Conservation (phyloP, 306 rosid species). For the Castanospermum australe region DNA sequence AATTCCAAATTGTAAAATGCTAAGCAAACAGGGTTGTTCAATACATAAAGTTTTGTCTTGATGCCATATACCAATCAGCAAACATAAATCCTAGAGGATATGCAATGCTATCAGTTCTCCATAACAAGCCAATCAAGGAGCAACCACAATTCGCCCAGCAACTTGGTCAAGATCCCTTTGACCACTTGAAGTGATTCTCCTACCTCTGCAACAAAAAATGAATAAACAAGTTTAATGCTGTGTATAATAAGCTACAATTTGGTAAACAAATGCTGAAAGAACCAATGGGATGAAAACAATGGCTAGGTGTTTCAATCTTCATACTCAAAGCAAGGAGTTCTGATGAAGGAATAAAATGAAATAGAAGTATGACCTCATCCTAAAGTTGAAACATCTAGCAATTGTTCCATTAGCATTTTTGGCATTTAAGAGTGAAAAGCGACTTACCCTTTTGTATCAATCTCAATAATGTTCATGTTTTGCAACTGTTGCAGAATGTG, state of each 20-base stretch:
- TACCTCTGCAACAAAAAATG: conserved; percentile 29
- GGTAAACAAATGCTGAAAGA: not conserved
- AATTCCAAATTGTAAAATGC: not conserved
- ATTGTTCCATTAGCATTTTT: not conserved
- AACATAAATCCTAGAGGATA: not conserved
- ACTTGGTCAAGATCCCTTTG: conserved; percentile 49
- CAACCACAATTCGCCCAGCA: conserved; percentile 40
- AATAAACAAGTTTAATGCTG: not conserved
- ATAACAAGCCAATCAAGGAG: conserved; percentile 20
- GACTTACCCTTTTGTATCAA: conserved; percentile 63
- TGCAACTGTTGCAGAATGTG: conserved; percentile 70
- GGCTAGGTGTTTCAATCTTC: not conserved
- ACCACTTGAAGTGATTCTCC: conserved; percentile 49
- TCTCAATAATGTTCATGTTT: conserved; percentile 50
- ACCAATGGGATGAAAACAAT: not conserved
- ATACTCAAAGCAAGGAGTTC: not conserved
- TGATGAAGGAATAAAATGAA: not conserved
- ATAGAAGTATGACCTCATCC: not conserved
- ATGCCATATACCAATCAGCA: conserved; percentile 1
- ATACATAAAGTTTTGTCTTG: not conserved
- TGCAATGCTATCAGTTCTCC: not conserved
- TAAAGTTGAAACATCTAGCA: not conserved
- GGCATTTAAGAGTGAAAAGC: not conserved
- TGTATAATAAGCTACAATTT: not conserved
- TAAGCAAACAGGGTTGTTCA: not conserved